Conservation (phyloP, 164 flowering plant genomes). For the Liquidambar formosana region DNA sequence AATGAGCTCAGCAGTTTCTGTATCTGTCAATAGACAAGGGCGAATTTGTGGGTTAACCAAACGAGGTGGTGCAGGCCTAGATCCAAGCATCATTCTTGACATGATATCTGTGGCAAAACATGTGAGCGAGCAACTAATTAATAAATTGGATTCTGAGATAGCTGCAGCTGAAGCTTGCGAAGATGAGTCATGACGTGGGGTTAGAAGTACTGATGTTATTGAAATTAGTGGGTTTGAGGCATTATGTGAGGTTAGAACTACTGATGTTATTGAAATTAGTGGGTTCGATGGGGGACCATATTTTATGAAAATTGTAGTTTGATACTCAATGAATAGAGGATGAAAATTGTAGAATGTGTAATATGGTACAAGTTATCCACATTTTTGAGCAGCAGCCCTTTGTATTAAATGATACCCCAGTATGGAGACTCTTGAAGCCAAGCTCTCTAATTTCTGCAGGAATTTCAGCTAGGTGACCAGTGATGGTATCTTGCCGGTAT, state of each 20-base stretch:
- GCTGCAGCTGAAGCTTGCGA: conserved; percentile 81
- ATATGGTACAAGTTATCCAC: too few relatives aligned
- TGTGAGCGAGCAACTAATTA: conserved; percentile 69
- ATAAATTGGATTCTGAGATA: conserved; percentile 80
- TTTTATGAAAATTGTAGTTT: too few relatives aligned
- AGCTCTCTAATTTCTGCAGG: too few relatives aligned
- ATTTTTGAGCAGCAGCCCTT: too few relatives aligned
- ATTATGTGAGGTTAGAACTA: conserved; percentile 2
- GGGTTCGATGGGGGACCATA: too few relatives aligned
- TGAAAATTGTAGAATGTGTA: too few relatives aligned
- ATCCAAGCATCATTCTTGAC: conserved; percentile 87
- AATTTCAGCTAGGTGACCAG: too few relatives aligned
- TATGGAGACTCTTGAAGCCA: too few relatives aligned
- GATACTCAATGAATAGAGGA: too few relatives aligned
- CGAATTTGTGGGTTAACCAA: conserved; percentile 79
- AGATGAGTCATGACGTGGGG: conserved; percentile 32
- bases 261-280: too few relatives aligned
- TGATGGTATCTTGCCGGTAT: too few relatives aligned
- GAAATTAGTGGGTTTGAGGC: conserved; percentile 27
- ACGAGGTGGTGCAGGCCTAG: conserved; percentile 89
- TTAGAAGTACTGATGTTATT: neutral
- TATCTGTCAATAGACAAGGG: conserved; percentile 74
- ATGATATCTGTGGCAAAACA: conserved; percentile 88
- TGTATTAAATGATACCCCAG: too few relatives aligned
- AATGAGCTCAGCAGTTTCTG: conserved; percentile 88